Evolutionary conservation across 495 filamentous ascomycete genomes (phyloP), one percentile per base, ranked within the genome.

Genomic region (Xeromyces bisporus): DNA sequence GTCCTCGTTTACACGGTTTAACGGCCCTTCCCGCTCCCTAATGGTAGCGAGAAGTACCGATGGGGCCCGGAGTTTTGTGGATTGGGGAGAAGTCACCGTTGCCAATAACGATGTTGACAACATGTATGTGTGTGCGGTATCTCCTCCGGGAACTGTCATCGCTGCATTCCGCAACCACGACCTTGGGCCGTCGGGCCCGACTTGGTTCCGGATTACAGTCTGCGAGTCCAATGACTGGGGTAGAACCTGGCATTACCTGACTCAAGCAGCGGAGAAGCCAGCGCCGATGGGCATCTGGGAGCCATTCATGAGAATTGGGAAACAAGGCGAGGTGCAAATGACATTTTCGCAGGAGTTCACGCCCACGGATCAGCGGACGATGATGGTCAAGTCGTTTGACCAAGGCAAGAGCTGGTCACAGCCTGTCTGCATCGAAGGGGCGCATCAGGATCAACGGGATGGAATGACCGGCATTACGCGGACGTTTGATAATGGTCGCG

Each of bases 121-220:
- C 43, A 55, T 64, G 38, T 67, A 65, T 36, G 49, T 69, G 6
- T 55, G 72, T 2, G 66, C 72, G 32, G 46, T 70, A 0, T 51
- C 63, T 1, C 55, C 55, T 2, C 55, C 55, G 1, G 56, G 57
- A 0, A 51, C 53, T 0, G 55, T 77, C 13, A 52, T 77, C 0
- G 63, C 58, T 5, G 69, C 71, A 1, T 75, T 72, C 41, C 64
- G 72, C 16, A 74, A 75, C 44, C 72, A 75, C 41, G 64, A 73
- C 31, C 47, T 54, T 2, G 46, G 54, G 0, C 50, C 49, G 0
- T 29, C 47, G 15, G 41, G 50, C 13, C 53, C 46, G 1, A 66
- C 58, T 0, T 56, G 57, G 41, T 75, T 67, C 51, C 71, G 71
- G 15, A 75, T 77, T 43, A 73, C 67, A 0, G 58, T 76, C 9